Conservation (phyloP, 2,329 filamentous ascomycete species). For the Immersiporthe knoxdaviesiana region DNA sequence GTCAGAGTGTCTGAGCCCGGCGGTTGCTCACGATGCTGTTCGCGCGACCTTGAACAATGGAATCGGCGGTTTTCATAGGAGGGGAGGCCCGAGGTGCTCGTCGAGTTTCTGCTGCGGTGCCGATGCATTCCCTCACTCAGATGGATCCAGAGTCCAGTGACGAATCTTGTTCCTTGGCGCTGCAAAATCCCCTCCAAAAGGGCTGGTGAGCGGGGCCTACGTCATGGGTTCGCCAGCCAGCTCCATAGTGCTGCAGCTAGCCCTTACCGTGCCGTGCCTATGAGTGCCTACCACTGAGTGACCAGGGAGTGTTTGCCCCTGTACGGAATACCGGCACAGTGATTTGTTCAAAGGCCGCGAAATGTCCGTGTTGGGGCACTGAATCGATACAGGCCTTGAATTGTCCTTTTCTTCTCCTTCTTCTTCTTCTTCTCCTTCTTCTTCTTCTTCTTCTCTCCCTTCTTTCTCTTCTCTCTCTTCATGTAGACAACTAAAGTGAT, state of each 20-base stretch:
- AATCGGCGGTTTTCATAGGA: neutral
- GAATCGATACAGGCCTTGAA: too few species aligned
- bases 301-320: neutral
- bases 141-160: neutral
- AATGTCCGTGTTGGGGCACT: neutral
- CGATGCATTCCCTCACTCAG: neutral
- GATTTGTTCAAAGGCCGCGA: neutral
- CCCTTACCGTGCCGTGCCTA: neutral
- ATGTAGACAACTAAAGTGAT: neutral
- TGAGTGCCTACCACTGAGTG: too few species aligned
- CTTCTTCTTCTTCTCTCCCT: too few species aligned
- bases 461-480: too few species aligned
- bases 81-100: neutral
- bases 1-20: neutral
- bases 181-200: neutral
- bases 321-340: neutral
- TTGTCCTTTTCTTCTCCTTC: too few species aligned
- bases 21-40: neutral
- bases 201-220: slow-evolving; percentile 10
- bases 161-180: slow-evolving; percentile 8
- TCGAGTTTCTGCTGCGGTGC: slow-evolving; percentile 1
- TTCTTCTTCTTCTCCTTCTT: too few species aligned
- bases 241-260: neutral
- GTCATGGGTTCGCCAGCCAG: slow-evolving; percentile 3
- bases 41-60: neutral